Evolutionary conservation across 1,139 yeast genomes (phyloP).

Genomic region (Pichia sp.): DNA sequence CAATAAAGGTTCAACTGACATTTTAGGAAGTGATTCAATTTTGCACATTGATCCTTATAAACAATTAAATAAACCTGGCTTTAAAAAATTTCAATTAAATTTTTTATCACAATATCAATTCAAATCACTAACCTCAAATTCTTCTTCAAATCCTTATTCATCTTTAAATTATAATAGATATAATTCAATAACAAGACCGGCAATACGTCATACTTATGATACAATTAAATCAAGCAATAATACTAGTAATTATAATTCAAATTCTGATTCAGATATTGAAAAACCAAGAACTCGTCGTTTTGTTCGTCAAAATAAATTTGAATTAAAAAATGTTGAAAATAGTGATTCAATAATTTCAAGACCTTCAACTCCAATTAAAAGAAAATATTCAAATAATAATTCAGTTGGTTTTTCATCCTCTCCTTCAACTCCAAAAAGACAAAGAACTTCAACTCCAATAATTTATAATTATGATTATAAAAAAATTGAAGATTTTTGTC

Average conservation of each 20-base stretch:
- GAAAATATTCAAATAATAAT: conserved; percentile 32
- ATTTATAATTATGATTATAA: conserved; percentile 53
- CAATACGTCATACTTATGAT: conserved; percentile 26
- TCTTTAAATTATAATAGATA: conserved; percentile 15
- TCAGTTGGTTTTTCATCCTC: too few relatives aligned
- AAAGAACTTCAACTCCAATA: conserved; percentile 29
- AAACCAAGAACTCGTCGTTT: conserved; percentile 57
- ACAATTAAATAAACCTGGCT: conserved; percentile 34
- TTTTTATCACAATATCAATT: conserved; percentile 46
- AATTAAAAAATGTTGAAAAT: conserved; percentile 23
- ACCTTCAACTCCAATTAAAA: conserved; percentile 32
- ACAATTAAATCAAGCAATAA: conserved; percentile 25
- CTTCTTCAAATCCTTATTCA: conserved; percentile 12
- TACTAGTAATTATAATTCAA: conserved; percentile 33
- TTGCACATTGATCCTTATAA: conserved; percentile 50
- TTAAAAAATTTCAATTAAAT: conserved; percentile 41
- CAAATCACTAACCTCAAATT: conserved; percentile 17
- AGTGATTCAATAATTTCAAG: conserved; percentile 21
- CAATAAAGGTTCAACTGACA: too few relatives aligned
- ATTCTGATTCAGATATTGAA: conserved; percentile 35
- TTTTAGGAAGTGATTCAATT: conserved; percentile 39
- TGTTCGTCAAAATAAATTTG: conserved; percentile 35
- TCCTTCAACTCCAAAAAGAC: conserved; percentile 32
- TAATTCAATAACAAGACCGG: conserved; percentile 6
- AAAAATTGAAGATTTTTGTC: conserved; percentile 67